Percentiles rank a stretch among this genome's conserved stretches.
Conservation (phyloP, 192 early-diverging fungal species). For the Cetraspora pellucida region DNA sequence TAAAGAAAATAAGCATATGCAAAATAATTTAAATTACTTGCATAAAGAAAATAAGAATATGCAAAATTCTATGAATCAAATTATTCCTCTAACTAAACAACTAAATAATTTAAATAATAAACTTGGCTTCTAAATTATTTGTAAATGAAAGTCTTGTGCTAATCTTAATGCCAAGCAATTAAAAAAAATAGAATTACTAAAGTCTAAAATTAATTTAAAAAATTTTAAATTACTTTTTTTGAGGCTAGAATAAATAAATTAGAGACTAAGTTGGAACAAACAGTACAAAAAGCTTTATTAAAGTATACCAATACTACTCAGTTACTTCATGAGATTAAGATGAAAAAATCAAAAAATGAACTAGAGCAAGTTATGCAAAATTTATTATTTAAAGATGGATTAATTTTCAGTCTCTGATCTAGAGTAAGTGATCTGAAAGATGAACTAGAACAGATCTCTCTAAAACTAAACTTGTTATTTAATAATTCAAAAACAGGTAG, state of each 20-base stretch:
- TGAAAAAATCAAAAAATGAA: neutral
- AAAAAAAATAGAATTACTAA: neutral
- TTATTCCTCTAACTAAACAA: neutral
- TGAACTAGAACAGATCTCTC: constrained; percentile 3
- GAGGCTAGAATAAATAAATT: constrained; percentile 4
- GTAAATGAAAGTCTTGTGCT: neutral
- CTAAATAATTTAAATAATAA: constrained; percentile 1
- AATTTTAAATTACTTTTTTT: neutral
- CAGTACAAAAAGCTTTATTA: constrained; percentile 8
- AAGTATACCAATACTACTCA: neutral
- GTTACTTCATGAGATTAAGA: neutral
- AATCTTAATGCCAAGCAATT: neutral
- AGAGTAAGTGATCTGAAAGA: constrained; percentile 10
- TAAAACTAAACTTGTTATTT: neutral
- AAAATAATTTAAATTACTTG: no score
- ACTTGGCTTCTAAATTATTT: neutral
- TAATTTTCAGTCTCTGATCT: constrained; percentile 10
- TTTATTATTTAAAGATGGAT: constrained; percentile 15
- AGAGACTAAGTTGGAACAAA: constrained; percentile 13
- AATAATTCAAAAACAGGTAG: neutral
- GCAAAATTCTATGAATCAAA: neutral
- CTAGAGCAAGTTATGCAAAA: neutral
- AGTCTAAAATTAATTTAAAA: neutral
- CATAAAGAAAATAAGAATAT: no score
- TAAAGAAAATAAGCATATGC: constrained; percentile 1